Evolutionary conservation across 371 early-diverging fungal genomes (phyloP).

Genomic region (Lichtheimia corymbifera): DNA sequence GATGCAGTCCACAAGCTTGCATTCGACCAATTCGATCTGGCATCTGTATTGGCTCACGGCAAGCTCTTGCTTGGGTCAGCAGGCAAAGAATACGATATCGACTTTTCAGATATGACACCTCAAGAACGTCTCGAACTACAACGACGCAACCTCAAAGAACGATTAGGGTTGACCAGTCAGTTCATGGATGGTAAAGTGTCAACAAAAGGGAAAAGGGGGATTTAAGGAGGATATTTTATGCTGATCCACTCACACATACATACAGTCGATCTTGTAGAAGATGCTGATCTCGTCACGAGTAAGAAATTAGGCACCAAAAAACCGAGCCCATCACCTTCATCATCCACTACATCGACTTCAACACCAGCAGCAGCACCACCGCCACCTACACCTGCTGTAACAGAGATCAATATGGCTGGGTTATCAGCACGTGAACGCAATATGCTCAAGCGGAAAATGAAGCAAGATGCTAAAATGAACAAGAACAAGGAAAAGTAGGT

Average conservation of each 20-base stretch:
- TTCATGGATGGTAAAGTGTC: slow-evolving; percentile 79
- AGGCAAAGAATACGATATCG: slow-evolving; percentile 91
- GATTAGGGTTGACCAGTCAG: slow-evolving; percentile 85
- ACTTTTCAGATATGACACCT: slow-evolving; percentile 78
- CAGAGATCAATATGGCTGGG: slow-evolving; percentile 73
- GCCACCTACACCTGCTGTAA: slow-evolving; percentile 42
- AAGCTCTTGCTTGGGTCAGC: slow-evolving; percentile 84
- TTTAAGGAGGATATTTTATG: slow-evolving; percentile 3
- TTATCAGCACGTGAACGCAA: slow-evolving; percentile 92
- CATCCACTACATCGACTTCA: slow-evolving; percentile 27
- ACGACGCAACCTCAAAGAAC: slow-evolving; percentile 79
- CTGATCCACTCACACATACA: neutral
- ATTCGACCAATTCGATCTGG: slow-evolving; percentile 85
- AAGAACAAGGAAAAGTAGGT: slow-evolving; percentile 75
- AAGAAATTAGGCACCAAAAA: slow-evolving; percentile 20
- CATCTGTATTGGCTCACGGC: slow-evolving; percentile 78
- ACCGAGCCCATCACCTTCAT: slow-evolving; percentile 16
- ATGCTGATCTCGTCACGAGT: slow-evolving; percentile 53
- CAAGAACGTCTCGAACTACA: slow-evolving; percentile 84
- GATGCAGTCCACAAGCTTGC: slow-evolving; percentile 52
- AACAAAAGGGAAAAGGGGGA: neutral
- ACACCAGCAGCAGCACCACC: slow-evolving; percentile 20
- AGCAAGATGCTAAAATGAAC: slow-evolving; percentile 75
- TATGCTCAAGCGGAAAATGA: slow-evolving; percentile 85
- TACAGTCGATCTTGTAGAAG: slow-evolving; percentile 72